These are phyloP conservation scores for Fraxinus excelsior DNA, from an alignment of 257 asterid genomes.

Conservation along the genomic window DNA sequence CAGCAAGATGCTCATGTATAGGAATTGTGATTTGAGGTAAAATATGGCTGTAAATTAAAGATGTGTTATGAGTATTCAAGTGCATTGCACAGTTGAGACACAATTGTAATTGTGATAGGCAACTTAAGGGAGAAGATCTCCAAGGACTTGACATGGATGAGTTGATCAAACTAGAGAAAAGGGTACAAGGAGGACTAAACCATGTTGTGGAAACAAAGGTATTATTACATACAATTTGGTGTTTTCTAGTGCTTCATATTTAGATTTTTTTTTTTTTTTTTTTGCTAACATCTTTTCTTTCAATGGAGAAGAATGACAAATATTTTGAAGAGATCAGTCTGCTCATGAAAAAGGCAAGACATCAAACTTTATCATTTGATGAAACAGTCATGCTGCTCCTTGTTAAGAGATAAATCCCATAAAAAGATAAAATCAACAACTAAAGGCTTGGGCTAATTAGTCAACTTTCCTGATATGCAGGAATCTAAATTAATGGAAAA, in stretches of 20 bases:
- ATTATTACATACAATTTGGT: neutral
- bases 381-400: too few species aligned
- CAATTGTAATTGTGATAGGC: conserved; percentile 33
- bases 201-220: conserved; percentile 64
- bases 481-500: conserved; percentile 56
- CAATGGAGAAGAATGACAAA: conserved; percentile 50
- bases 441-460: too few species aligned
- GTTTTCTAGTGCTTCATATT: neutral
- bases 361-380: neutral
- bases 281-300: neutral
- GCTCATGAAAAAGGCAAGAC: conserved; percentile 63
- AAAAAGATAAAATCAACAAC: too few species aligned
- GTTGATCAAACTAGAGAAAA: conserved; percentile 66
- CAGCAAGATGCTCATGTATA: conserved; percentile 45
- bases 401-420: too few species aligned
- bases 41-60: neutral
- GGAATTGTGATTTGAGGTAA: conserved; percentile 62
- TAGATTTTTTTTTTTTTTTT: neutral
- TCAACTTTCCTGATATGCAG: conserved; percentile 38
- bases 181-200: conserved; percentile 52
- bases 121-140: conserved; percentile 73
- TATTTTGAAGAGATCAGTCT: conserved; percentile 48
- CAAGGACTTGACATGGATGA: conserved; percentile 64
- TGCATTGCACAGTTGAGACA: neutral
- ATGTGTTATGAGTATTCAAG: neutral